phyloP scores from a whole-genome alignment of 495 filamentous ascomycete species.

The Daldinia concentrica region DNA sequence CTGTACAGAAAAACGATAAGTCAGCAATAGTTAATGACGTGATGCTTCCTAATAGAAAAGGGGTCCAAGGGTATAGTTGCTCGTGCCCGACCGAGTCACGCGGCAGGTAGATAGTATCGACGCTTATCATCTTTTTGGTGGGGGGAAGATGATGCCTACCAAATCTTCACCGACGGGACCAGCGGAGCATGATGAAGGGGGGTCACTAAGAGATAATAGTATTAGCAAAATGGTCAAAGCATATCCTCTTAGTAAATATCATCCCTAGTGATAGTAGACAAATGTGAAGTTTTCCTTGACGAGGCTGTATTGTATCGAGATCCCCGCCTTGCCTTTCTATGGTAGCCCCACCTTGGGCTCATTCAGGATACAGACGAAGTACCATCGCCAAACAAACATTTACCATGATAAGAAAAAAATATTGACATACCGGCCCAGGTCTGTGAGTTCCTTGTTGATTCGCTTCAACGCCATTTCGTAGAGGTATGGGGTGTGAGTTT shows the following conservation, averaged over 20 bases:
- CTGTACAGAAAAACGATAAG: slow-evolving; percentile 57
- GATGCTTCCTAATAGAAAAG: neutral
- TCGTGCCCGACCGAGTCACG: slow-evolving; percentile 22
- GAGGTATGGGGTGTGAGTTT: slow-evolving; percentile 48
- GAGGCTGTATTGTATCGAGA: slow-evolving; percentile 25
- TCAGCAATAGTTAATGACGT: slow-evolving; percentile 47
- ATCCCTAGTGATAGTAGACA: neutral
- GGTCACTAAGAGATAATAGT: slow-evolving; percentile 71
- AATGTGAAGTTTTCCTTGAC: neutral
- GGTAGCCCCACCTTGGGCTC: slow-evolving; percentile 49
- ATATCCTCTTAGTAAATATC: neutral
- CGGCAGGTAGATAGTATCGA: slow-evolving; percentile 11
- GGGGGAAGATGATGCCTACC: slow-evolving; percentile 67
- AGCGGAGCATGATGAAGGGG: slow-evolving; percentile 97
- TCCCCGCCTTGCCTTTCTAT: slow-evolving; percentile 47
- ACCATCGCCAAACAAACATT: slow-evolving; percentile 26
- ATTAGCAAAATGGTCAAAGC: slow-evolving; percentile 53
- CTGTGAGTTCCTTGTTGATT: slow-evolving; percentile 99
- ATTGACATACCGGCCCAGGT: slow-evolving; percentile 89
- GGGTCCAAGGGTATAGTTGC: neutral
- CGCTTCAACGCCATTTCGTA: slow-evolving; percentile 94
- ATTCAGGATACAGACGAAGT: slow-evolving; percentile 15
- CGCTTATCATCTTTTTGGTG: slow-evolving; percentile 32
- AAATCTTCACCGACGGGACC: slow-evolving; percentile 96
- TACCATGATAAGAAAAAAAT: slow-evolving; percentile 27